These are phyloP conservation scores for Vitis hybrid DNA, from an alignment of 177 flowering plant genomes.

Conservation along the genomic window DNA sequence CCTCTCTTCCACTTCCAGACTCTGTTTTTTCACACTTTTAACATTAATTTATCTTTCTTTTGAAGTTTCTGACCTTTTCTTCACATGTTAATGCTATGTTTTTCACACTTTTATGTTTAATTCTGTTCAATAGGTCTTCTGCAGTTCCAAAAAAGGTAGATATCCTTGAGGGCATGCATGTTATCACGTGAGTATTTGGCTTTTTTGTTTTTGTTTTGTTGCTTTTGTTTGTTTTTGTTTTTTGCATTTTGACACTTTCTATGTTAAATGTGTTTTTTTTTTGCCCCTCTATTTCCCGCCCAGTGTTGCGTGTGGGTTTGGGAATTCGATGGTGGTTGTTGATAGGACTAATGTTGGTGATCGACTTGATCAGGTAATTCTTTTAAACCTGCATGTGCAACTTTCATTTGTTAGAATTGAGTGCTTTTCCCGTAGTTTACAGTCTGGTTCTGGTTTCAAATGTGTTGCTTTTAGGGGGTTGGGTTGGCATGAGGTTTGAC, in stretches of 20 bases:
- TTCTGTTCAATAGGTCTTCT: constrained; percentile 63
- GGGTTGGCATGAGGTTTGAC: too few species aligned
- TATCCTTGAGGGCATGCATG: constrained; percentile 87
- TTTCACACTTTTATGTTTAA: not conserved
- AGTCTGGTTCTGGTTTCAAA: not conserved
- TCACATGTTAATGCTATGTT: not conserved
- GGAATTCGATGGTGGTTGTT: constrained; percentile 84
- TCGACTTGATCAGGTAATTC: constrained; percentile 80
- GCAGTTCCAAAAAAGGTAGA: constrained; percentile 92
- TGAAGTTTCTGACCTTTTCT: not conserved
- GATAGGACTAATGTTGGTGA: constrained; percentile 75
- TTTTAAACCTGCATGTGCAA: not conserved
- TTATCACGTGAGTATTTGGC: constrained; percentile 57
- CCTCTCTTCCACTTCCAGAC: not conserved
- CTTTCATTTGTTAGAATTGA: not conserved
- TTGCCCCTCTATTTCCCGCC: constrained; percentile 2
- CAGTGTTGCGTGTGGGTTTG: constrained; percentile 96
- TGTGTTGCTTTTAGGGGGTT: too few species aligned
- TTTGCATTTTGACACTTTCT: not conserved
- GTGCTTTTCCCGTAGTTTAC: not conserved
- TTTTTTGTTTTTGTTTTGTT: not conserved
- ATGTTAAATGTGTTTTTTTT: not conserved
- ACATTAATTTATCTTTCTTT: constrained; percentile 1
- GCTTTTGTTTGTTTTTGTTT: not conserved
- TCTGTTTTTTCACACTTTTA: too few species aligned